phyloP scores from a whole-genome alignment of 2,329 filamentous ascomycete genomes.

The Pestalotiopsis sp. region DNA sequence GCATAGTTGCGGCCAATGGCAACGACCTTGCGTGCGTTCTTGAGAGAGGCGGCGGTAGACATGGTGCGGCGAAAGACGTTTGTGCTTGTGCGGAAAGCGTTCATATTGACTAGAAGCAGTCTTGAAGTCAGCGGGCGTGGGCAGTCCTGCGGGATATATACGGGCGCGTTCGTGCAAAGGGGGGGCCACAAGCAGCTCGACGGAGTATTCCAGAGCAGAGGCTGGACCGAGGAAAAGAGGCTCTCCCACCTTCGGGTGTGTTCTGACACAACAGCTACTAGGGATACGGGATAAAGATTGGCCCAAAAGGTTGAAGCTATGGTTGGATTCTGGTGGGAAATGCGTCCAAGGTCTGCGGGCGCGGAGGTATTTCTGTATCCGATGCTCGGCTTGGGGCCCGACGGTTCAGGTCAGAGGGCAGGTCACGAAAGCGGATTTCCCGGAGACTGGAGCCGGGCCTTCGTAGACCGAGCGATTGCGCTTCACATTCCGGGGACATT shows the following conservation, averaged over 20 bases:
- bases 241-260: conserved; percentile 11
- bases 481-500: neutral
- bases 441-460: neutral
- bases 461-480: neutral
- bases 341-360: neutral
- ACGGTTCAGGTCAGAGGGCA: neutral
- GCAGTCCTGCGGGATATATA: conserved; percentile 8
- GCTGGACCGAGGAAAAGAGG: neutral
- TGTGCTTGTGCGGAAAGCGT: conserved; percentile 12
- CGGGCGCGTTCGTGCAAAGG: neutral
- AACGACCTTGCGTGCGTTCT: conserved; percentile 72
- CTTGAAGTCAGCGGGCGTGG: neutral
- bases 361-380: conserved; percentile 15
- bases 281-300: conserved; percentile 10
- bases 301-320: neutral
- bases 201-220: neutral
- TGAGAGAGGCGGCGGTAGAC: conserved; percentile 48
- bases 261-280: conserved; percentile 12
- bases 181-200: neutral
- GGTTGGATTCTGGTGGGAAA: neutral
- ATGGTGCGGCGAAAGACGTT: conserved; percentile 34
- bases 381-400: conserved; percentile 13
- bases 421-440: conserved; percentile 1
- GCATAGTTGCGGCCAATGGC: conserved; percentile 98
- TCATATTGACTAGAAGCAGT: conserved; percentile 23